phyloP scores from a whole-genome alignment of 805 yeast genomes.

The Lachancea cidri region DNA sequence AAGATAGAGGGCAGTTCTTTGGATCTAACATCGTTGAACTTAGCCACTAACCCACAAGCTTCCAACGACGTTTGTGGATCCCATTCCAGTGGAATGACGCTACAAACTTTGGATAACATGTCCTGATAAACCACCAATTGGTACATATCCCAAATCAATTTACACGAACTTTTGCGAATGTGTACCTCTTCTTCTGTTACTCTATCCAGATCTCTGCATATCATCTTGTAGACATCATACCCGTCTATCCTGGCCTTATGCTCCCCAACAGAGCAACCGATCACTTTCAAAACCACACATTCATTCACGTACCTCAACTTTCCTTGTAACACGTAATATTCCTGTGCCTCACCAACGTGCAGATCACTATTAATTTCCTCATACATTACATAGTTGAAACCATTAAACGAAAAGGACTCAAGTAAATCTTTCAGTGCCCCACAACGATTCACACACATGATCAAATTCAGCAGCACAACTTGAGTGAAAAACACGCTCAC shows the following conservation, averaged over 20 bases:
- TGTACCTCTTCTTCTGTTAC: constrained; percentile 7
- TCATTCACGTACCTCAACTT: not conserved
- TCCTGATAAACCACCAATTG: constrained; percentile 11
- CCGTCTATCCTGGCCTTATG: constrained; percentile 5
- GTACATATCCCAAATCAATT: constrained; percentile 11
- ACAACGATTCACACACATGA: constrained; percentile 9
- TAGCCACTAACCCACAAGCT: constrained; percentile 9
- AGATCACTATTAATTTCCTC: constrained; percentile 3
- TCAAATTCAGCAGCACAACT: constrained; percentile 11
- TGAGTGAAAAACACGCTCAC: constrained; percentile 13
- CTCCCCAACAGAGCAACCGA: constrained; percentile 9
- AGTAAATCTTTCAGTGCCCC: not conserved
- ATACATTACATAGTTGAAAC: constrained; percentile 9
- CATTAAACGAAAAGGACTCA: constrained; percentile 4
- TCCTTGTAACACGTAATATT: not conserved
- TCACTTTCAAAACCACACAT: not conserved
- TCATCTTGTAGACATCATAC: constrained; percentile 3
- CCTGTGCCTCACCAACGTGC: not conserved
- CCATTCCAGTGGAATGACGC: constrained; percentile 11
- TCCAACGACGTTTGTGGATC: constrained; percentile 10
- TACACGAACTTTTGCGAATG: constrained; percentile 13
- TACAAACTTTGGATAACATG: constrained; percentile 10
- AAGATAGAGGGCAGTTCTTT: not conserved
- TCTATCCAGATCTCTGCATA: constrained; percentile 5
- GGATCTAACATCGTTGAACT: constrained; percentile 8